Base-by-base conservation (phyloP, 768 basidiomycete genomes). In the Leucosporidium scottii region DNA sequence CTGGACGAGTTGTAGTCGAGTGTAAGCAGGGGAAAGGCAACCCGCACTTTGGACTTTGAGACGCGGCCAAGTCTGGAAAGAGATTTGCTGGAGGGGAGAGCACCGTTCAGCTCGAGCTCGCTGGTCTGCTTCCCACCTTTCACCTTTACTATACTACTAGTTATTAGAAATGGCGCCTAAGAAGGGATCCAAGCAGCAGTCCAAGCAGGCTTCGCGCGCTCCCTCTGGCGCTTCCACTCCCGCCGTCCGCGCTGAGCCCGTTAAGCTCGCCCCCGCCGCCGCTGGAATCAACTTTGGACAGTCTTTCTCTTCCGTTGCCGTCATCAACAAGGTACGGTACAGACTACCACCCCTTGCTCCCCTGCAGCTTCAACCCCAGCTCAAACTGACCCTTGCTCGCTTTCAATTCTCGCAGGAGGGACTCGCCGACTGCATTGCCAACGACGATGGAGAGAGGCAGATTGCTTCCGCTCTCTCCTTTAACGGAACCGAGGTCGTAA, bases 261-360 rank as follows among this genome's bases (percentile, higher is more conserved):
- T 60, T 21, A 23, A 53, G 39, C 20, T 15, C 28, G 65, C 64
- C 1, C 62, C 71, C 1, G 67, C 60, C 13, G 85, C 93, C 65
- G 84, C 98, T 57, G 96, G 94, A 56, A 91, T 99, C 80, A 97
- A 94, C 81, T 89, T 97, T 78, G 96, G 94, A 23, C 92, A 94
- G 79, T 87, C 90, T 39, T 97, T 87, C 78, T 91, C 93, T 18
- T 92, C 91, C 44, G 93, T 99, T 74, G 91, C 94, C 28, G 89
- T 97, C 57, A 87, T 96, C 76, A 91, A 89, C 74, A 97, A 96
- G 84, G 93, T 89, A 30, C 34, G 10, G 34, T 34, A 5, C 34
- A 34, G 5, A 5, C 53, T 36, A 20, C 62, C 58, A 50, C 64
- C 59, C 44, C 61, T 47, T 34, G 34, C 34, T 34, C 34, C 34